Evolutionary conservation across 805 yeast genomes (phyloP).

Genomic region (Lipomyces chichibuensis): DNA sequence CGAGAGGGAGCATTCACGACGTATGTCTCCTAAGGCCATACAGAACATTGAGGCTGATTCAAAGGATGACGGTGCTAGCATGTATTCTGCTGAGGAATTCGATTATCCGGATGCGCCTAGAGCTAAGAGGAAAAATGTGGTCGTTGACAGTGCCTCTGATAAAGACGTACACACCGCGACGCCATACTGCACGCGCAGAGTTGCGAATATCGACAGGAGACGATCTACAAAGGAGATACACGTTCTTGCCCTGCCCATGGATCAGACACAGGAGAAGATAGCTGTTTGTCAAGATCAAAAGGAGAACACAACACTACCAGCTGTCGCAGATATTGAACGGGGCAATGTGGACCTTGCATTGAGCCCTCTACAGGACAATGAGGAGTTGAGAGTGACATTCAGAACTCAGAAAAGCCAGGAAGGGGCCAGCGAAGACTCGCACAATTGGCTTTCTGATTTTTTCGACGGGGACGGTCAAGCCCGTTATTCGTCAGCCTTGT

Average conservation of each 20-base stretch:
- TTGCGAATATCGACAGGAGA: neutral
- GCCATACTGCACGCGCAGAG: neutral
- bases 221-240: neutral
- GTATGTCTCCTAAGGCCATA: neutral
- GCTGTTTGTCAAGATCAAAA: neutral
- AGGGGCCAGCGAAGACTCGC: neutral
- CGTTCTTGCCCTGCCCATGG: neutral
- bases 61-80: neutral
- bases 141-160: neutral
- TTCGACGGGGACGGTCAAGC: neutral
- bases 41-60: neutral
- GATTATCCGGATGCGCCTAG: constrained; percentile 2
- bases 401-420: neutral
- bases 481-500: neutral
- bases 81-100: constrained; percentile 22
- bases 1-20: constrained; percentile 4
- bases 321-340: neutral
- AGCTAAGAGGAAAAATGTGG: neutral
- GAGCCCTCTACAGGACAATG: neutral
- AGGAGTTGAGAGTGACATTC: neutral
- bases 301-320: neutral
- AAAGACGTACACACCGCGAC: neutral
- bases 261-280: neutral
- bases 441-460: neutral
- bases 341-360: neutral